Evolutionary conservation across 1,284 basidiomycete genomes (phyloP).

Genomic region (Ustilago loliicola): DNA sequence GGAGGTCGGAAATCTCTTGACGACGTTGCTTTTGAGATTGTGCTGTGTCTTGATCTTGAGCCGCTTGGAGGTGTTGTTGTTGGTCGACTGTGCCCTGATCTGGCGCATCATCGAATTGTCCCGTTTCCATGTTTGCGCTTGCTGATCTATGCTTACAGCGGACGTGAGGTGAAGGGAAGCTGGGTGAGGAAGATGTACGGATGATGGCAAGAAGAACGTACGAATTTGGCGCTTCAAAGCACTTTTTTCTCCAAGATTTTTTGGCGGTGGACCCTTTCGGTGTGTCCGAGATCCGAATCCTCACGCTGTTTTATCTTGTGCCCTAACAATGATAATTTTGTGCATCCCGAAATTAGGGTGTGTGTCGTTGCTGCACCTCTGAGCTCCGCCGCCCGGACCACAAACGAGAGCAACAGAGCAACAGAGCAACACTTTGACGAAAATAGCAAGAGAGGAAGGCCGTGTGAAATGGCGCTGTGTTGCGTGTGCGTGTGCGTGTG

Average conservation of each 20-base stretch:
- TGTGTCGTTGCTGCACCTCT: constrained; percentile 12
- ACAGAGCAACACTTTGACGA: constrained; percentile 15
- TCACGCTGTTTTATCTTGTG: too few species aligned
- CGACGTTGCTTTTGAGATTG: constrained; percentile 34
- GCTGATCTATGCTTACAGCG: not conserved
- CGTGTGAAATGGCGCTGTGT: not conserved
- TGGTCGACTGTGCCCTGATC: constrained; percentile 15
- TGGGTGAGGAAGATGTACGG: not conserved
- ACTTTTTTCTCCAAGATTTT: constrained; percentile 15
- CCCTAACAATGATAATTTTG: not conserved
- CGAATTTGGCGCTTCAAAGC: not conserved
- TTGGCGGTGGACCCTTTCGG: constrained; percentile 27
- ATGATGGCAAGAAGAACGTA: not conserved
- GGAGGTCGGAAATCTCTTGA: constrained; percentile 43
- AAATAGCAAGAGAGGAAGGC: constrained; percentile 5
- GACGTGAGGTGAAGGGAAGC: not conserved
- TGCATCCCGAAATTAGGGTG: not conserved
- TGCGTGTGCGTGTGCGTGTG: constrained; percentile 14
- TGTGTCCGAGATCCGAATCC: constrained; percentile 23
- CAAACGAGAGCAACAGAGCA: not conserved
- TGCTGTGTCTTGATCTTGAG: constrained; percentile 32
- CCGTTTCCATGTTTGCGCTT: constrained; percentile 30
- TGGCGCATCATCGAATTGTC: constrained; percentile 48
- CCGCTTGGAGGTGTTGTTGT: constrained; percentile 10
- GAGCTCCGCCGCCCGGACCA: constrained; percentile 24